phyloP scores from a whole-genome alignment of 2,329 filamentous ascomycete genomes.

The Talaromyces sp. region DNA sequence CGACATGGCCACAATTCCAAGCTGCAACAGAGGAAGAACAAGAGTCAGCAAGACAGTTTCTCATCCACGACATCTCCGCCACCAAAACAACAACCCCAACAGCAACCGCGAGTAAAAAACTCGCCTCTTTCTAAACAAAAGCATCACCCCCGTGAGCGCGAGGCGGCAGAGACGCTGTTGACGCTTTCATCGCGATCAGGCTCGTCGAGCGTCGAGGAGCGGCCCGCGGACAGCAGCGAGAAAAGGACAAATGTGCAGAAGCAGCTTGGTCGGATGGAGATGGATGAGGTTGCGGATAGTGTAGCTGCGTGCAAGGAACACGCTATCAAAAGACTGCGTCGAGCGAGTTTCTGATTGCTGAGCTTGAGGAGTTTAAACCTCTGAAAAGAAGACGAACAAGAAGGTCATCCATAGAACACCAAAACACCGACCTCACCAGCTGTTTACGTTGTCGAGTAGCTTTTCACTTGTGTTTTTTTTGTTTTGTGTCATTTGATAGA shows the following conservation, averaged over 20 bases:
- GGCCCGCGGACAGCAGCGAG: not conserved
- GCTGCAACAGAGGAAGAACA: not conserved
- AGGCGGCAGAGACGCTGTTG: conserved; percentile 6
- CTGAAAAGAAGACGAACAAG: not conserved
- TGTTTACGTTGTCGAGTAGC: no score
- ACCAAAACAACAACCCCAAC: not conserved
- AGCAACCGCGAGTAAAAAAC: not conserved
- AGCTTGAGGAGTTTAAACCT: not conserved
- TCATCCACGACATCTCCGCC: conserved; percentile 1
- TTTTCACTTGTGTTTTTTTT: no score
- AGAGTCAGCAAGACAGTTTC: not conserved
- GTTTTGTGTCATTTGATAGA: no score
- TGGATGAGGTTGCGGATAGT: not conserved
- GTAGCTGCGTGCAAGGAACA: not conserved
- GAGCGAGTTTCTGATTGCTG: conserved; percentile 10
- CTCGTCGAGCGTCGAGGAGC: conserved; percentile 1
- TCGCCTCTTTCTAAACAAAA: not conserved
- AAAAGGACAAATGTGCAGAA: not conserved
- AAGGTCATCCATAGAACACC: no score
- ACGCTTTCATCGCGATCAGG: conserved; percentile 8
- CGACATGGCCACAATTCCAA: not conserved
- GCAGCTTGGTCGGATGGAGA: not conserved
- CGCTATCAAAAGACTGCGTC: conserved; percentile 4
- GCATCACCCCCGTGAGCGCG: not conserved
- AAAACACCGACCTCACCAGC: no score